Percentiles rank a stretch among this genome's conserved stretches.
Conservation (phyloP, 306 rosid species). For the Begonia loranthoides region DNA sequence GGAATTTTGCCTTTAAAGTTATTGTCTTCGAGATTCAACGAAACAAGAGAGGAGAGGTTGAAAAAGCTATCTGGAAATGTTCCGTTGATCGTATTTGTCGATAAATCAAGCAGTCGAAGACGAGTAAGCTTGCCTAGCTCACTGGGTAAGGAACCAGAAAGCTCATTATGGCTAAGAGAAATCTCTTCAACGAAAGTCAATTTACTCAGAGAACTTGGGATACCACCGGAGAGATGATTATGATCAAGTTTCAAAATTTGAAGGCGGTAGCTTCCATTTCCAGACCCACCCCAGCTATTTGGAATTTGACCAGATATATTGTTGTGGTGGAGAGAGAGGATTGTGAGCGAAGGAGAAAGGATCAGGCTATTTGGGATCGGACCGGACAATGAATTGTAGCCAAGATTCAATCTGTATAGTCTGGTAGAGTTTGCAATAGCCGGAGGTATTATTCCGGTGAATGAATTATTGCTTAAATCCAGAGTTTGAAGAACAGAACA, state of each 20-base stretch:
- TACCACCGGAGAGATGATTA: conserved; percentile 43
- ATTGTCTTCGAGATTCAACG: conserved; percentile 40
- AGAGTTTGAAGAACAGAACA: conserved; percentile 65
- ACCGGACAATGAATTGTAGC: conserved; percentile 75
- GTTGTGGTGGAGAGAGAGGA: conserved; percentile 64
- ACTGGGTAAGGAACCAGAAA: conserved; percentile 51
- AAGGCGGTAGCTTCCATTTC: conserved; percentile 31
- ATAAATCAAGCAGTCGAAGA: conserved; percentile 58
- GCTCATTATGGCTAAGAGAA: conserved; percentile 48
- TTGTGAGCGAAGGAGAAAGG: conserved; percentile 29
- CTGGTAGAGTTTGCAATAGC: conserved; percentile 53
- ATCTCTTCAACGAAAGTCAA: conserved; percentile 39
- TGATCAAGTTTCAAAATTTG: conserved; percentile 52
- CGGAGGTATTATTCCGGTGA: conserved; percentile 57
- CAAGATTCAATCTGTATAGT: conserved; percentile 55
- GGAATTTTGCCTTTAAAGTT: conserved; percentile 36
- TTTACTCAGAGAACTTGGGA: conserved; percentile 49
- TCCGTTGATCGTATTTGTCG: conserved; percentile 61
- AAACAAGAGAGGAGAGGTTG: conserved; percentile 44
- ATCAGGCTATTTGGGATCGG: conserved; percentile 47
- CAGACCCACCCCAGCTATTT: conserved; percentile 36
- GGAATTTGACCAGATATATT: conserved; percentile 68
- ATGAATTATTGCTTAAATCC: conserved; percentile 67
- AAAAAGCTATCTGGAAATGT: conserved; percentile 50
- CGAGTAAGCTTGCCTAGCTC: conserved; percentile 46